Percentiles rank a stretch among this genome's conserved stretches.
Evolutionary conservation across 352 stramenopile species (phyloP).

Genomic region (Phytophthora lateralis): DNA sequence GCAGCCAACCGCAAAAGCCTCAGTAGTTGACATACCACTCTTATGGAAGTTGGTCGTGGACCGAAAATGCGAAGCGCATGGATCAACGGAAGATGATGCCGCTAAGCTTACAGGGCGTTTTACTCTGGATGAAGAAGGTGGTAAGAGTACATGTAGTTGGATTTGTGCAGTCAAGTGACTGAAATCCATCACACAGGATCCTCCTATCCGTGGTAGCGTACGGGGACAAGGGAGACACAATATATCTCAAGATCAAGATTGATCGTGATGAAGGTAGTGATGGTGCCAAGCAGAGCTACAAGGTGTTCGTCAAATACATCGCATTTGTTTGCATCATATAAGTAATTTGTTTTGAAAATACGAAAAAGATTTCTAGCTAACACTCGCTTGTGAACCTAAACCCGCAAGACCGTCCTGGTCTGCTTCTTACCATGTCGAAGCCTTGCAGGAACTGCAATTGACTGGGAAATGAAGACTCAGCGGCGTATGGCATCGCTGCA

Average conservation of each 20-base stretch:
- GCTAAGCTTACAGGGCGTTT: slow-evolving; percentile 24
- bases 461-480: slow-evolving; percentile 18
- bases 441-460: slow-evolving; percentile 5
- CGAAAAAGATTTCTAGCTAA: neutral
- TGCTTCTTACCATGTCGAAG: slow-evolving; percentile 7
- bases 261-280: neutral
- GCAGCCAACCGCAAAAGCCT: neutral
- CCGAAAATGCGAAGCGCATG: slow-evolving; percentile 25
- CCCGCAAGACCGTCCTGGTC: slow-evolving; percentile 21
- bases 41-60: slow-evolving; percentile 28
- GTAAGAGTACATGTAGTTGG: neutral
- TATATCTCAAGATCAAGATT: slow-evolving; percentile 21
- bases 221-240: slow-evolving; percentile 19
- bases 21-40: neutral
- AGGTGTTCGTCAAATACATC: slow-evolving; percentile 25
- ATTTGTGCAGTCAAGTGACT: slow-evolving; percentile 2
- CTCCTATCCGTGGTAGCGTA: slow-evolving; percentile 28
- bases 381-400: slow-evolving; percentile 2
- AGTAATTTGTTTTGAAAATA: slow-evolving; percentile 1
- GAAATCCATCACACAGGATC: neutral
- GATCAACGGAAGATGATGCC: slow-evolving; percentile 11
- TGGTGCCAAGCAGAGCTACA: slow-evolving; percentile 11
- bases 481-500: neutral
- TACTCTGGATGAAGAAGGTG: slow-evolving; percentile 4
- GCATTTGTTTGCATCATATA: slow-evolving; percentile 26